Evolutionary conservation across 306 rosid species (phyloP), one percentile per base, ranked within the genome.

Genomic region (Cyamopsis tetragonoloba): DNA sequence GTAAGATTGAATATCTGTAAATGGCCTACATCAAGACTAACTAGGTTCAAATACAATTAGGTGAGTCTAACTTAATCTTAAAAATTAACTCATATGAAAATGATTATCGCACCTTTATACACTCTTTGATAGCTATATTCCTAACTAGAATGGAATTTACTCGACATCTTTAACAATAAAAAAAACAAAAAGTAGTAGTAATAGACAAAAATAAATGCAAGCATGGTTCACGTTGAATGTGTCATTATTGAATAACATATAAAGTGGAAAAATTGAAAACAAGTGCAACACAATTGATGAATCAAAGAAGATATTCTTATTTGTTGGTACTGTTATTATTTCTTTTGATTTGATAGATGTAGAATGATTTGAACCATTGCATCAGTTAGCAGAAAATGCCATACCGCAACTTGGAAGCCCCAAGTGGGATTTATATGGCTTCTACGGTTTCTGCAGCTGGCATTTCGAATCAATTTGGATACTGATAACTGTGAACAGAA

Each of bases 321-420:
- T 13, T 34, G 60, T 54, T 53, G 15, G 34, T 44, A 39, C 26
- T 38, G 5, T 2, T 42, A 24, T 54, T 56, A 26, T 54, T 56
- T 71, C 17, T 56, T 65, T 26, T 57, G 53, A 65, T 71, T 20
- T 66, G 50, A 41, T 59, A 65, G n/a, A 50, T 19, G 31, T 30
- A 38, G 50, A 38, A 31, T 77, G 57, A 59, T 63, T 46, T 70
- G 64, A 51, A 50, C 42, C 49, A 38, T 55, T 56, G 63, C 69
- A 55, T 20, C 47, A 1, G 46, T 34, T 18, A 47, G 58, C 43
- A 39, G 64, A 71, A 56, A 56, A 18, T 57, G 65, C 32, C 81
- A 71, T 51, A 64, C 12, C 7, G 18, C 59, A 65, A 65, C 74
- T 71, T 65, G 70, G 35, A 14, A 28, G 37, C 20, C 64, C 71